Base-by-base conservation (phyloP, 1,284 basidiomycete genomes). In the Cutaneotrichosporon dermatis region DNA sequence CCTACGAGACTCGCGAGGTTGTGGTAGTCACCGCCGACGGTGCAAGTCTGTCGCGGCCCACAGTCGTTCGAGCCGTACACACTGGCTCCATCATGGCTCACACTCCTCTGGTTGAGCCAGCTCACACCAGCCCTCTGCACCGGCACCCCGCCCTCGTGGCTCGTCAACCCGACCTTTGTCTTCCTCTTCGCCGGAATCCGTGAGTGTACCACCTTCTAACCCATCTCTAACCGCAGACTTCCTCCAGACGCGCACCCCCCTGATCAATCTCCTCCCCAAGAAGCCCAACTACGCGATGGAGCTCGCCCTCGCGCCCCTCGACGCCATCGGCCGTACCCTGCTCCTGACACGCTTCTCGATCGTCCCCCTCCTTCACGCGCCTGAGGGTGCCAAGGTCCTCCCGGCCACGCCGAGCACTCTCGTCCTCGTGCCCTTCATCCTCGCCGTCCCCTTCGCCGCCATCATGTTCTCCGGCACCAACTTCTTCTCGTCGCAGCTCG, bases 271-370 rank as follows among this genome's bases (percentile, higher is more conserved):
- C 16, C 65, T 79, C 6, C 77, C 77, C 0, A 4, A 51, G 1
- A 59, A 57, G 36, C 74, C 76, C 6, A 65, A 55, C 11, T 65
- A 74, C 36, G 50, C 49, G 3, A 58, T 68, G 15, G 77, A 79
- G 55, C 67, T 77, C 11, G 51, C 62, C 6, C 53, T 75, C 10
- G 57, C 75, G 39, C 51, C 76, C 15, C 69, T 71, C 8, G 77
- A 79, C 59, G 75, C 74, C 2, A 69, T 78, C 55, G 73, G 75
- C 53, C 70, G 77, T 66, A 68, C 75, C 2, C 70, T 79, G 5
- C 72, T 79, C 51, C 65, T 78, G 6, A 78, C 77, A 7, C 60
- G 66, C 13, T 75, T 77, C 68, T 71, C 75, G 35, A 57, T 76
- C 51, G 52, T 75, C 4, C 70, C 76, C 5, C 61, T 76, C 45